phyloP scores from a whole-genome alignment of 208 protist species.

The Zelonia costaricensis region DNA sequence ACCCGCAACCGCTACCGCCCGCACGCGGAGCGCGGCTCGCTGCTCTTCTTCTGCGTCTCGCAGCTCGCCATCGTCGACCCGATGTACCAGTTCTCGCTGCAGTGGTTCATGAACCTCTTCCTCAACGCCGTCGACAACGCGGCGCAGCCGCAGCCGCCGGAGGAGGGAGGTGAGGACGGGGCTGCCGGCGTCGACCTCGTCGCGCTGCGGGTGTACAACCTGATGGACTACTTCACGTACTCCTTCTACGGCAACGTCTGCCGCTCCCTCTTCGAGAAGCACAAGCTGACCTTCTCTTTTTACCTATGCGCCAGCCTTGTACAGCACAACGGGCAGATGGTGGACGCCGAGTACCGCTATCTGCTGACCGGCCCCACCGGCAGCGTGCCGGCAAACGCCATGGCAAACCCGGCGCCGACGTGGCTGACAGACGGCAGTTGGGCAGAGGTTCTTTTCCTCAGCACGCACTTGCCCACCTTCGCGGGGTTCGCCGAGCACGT shows the following conservation, averaged over 20 bases:
- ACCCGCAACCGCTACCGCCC: conserved; percentile 95
- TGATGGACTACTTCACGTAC: conserved; percentile 97
- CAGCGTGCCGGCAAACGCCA: conserved; percentile 30
- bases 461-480: conserved; percentile 66
- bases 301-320: conserved; percentile 92
- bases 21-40: conserved; percentile 93
- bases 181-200: conserved; percentile 47
- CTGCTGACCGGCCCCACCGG: conserved; percentile 90
- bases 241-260: conserved; percentile 98
- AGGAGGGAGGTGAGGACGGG: conserved; percentile 13
- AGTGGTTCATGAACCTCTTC: conserved; percentile 98
- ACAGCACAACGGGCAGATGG: conserved; percentile 70
- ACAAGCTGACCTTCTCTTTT: conserved; percentile 99
- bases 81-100: conserved; percentile 98
- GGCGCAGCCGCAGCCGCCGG: conserved; percentile 27
- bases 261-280: conserved; percentile 97
- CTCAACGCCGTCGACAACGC: conserved; percentile 83
- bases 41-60: conserved; percentile 98
- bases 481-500: conserved; percentile 91
- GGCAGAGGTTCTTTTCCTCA: conserved; percentile 92
- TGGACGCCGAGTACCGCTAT: conserved; percentile 91
- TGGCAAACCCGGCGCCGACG: conserved; percentile 85
- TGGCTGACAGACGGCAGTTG: conserved; percentile 96
- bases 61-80: conserved; percentile 94
- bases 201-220: conserved; percentile 77